phyloP scores from a whole-genome alignment of 306 rosid genomes.

The Sindora glabra region DNA sequence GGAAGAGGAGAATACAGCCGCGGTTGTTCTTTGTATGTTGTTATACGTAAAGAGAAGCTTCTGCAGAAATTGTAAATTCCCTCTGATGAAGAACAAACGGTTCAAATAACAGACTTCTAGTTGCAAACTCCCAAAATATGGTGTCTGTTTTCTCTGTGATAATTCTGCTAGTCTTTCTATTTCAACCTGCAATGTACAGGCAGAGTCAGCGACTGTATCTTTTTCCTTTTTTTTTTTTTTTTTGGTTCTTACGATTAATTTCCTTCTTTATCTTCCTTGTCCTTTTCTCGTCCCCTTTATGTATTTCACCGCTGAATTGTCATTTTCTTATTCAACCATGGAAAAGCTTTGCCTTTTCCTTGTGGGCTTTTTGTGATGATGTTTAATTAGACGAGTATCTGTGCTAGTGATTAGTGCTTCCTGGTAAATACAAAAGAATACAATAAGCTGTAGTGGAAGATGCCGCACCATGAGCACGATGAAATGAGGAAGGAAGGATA shows the following conservation, averaged over 20 bases:
- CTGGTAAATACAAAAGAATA: neutral
- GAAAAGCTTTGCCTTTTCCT: slow-evolving; percentile 18
- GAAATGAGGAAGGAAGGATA: slow-evolving; percentile 9
- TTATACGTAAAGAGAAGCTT: slow-evolving; percentile 2
- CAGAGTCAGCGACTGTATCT: slow-evolving; percentile 19
- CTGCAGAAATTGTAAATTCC: slow-evolving; percentile 32
- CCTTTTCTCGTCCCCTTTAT: slow-evolving; percentile 8
- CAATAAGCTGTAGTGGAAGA: neutral
- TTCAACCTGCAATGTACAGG: slow-evolving; percentile 18
- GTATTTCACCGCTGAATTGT: slow-evolving; percentile 13
- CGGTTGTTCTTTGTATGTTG: slow-evolving; percentile 33
- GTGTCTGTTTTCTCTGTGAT: slow-evolving; percentile 29
- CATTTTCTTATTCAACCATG: slow-evolving; percentile 15
- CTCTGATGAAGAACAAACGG: slow-evolving; percentile 25
- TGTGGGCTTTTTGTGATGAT: neutral
- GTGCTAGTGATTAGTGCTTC: too few relatives aligned
- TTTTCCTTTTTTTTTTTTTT: neutral
- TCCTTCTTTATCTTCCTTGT: neutral
- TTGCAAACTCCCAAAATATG: slow-evolving; percentile 24
- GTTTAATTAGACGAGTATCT: too few relatives aligned
- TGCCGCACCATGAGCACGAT: neutral
- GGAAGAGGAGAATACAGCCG: slow-evolving; percentile 7
- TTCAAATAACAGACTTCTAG: slow-evolving; percentile 6
- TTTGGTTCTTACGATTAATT: neutral
- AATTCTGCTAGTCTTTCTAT: slow-evolving; percentile 16